Base-by-base conservation (phyloP, 1,284 basidiomycete species). In the Apiotrichum porosum region DNA sequence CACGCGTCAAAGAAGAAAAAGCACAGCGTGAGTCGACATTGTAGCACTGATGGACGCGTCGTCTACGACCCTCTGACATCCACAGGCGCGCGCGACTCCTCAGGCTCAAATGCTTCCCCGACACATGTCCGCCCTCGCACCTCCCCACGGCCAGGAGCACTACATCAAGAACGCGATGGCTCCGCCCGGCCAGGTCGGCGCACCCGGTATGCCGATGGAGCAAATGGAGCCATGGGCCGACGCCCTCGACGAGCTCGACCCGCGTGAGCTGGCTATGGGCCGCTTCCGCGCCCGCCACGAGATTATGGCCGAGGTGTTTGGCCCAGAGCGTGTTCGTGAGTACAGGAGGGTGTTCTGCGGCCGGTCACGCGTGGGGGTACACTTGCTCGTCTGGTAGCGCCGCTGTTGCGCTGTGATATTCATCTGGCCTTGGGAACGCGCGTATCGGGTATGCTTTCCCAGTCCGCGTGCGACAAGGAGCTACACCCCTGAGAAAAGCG, bases 151-250 rank as follows among this genome's bases (percentile, higher is more conserved):
- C 38, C 30, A 21, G 10, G 64, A 68, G 23, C 54, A 62, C 19
- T 67, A 64, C 37, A 17, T 60, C 32, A 62, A 64, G 48, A 54
- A 59, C 26, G 64, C 66, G 4, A 45, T 44, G 37, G 51, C 51
- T 3, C 32, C 37, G 24, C 47, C 47, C 4, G n/a, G n/a, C n/a
- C n/a, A n/a, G n/a, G 22, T 15, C 5, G 37, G 19, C 9, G 40
- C n/a, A 5, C n/a, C n/a, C n/a, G 33, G 32, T 4, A 22, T n/a
- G n/a, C 19, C 34, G 3, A 31, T 19, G 19, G 33, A 38, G 18
- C 36, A 42, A 30, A 47, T 58, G 14, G 69, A 71, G 51, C 69
- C 69, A 5, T 71, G 67, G 67, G 63, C 69, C 1, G 69, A 71
- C 41, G 54, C 47, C 24, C 45, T 71, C 43, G 69, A 71, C 38